A percentile compares a stretch with the other conserved stretches of the same genome.
These are phyloP conservation scores for Aspergillus ostianus DNA, from an alignment of 495 filamentous ascomycete species.

Conservation along the genomic window DNA sequence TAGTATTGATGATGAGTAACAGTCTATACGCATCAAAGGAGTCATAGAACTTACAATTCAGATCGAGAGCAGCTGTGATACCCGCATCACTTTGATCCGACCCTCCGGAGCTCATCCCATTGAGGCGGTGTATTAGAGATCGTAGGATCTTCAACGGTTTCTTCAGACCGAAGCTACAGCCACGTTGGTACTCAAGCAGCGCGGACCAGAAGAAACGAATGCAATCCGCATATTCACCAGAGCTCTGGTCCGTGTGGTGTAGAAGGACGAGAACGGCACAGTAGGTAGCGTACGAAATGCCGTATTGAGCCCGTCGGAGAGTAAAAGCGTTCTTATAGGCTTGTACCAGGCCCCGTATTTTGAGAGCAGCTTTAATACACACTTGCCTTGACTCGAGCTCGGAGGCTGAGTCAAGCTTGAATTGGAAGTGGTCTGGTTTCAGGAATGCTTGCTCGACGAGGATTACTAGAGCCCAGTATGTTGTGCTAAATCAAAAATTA, in stretches of 20 bases:
- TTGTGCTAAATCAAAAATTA: slow-evolving; percentile 10
- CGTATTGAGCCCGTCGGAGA: slow-evolving; percentile 18
- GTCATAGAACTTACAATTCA: not conserved
- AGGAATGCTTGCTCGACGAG: slow-evolving; percentile 21
- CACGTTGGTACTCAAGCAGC: slow-evolving; percentile 12
- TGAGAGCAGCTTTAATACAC: slow-evolving; percentile 13
- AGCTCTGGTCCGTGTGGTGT: slow-evolving; percentile 10
- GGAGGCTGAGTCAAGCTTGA: slow-evolving; percentile 3
- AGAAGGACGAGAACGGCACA: slow-evolving; percentile 16
- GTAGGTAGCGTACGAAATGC: slow-evolving; percentile 20
- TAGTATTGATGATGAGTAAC: not conserved
- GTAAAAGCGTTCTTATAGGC: slow-evolving; percentile 19
- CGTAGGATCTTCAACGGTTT: slow-evolving; percentile 2
- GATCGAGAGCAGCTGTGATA: not conserved
- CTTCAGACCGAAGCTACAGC: slow-evolving; percentile 12
- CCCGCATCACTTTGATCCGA: not conserved
- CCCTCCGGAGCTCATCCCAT: not conserved
- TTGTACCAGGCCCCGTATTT: slow-evolving; percentile 12
- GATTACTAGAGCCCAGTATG: slow-evolving; percentile 18
- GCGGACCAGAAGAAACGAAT: slow-evolving; percentile 21
- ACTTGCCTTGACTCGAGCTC: not conserved
- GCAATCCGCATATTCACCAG: slow-evolving; percentile 3
- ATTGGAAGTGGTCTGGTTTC: slow-evolving; percentile 13
- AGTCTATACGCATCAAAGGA: not conserved
- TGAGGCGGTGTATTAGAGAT: not conserved